Base-by-base conservation (phyloP, 2,329 filamentous ascomycete species). In the Pyrenochaeta sp. region DNA sequence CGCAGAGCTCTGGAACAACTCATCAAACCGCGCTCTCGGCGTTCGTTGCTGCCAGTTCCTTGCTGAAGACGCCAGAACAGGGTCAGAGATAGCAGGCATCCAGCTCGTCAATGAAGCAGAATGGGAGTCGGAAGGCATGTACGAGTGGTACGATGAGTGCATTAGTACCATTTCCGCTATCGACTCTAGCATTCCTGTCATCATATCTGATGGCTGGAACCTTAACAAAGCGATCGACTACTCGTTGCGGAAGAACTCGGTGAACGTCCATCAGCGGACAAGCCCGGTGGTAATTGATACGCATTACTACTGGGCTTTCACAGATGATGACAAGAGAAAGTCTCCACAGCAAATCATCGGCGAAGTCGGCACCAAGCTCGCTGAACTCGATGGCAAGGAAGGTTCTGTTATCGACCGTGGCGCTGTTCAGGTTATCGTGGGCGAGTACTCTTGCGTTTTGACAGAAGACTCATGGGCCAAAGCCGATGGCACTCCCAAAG, bases 151-250 rank as follows among this genome's bases (percentile, higher is more conserved):
- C 64, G 82, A 84, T 37, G 73, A 79, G 22, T 81, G 83, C 22
- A 77, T 87, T 39, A 67, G 69, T 10, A 79, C 80, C 19, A 74
- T 86, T 25, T 78, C 77, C 2, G 68, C 69, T 6, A 79, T 87
- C 45, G 83, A 88, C 66, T 48, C 75, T 2, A 78, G 70, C 2
- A 75, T 88, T 46, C 85, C 85, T 0, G 72, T 88, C 19, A 84
- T 87, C 63, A 82, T 88, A 59, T 85, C 82, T 6, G 86, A 88
- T 66, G 85, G 78, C 1, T 88, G 85, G 84, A 79, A 87, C 65
- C 71, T 87, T 13, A 61, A 65, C 0, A 73, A 75, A 25, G 80
- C 81, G 2, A 61, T 84, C 25, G 68, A 77, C 8, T 88, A 85
- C 77, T 74, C 71, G 2, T 72, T 78, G 24, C 67, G 67, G 8